Conservation (phyloP, 129 eudicot genomes). For the Daucus carota region DNA sequence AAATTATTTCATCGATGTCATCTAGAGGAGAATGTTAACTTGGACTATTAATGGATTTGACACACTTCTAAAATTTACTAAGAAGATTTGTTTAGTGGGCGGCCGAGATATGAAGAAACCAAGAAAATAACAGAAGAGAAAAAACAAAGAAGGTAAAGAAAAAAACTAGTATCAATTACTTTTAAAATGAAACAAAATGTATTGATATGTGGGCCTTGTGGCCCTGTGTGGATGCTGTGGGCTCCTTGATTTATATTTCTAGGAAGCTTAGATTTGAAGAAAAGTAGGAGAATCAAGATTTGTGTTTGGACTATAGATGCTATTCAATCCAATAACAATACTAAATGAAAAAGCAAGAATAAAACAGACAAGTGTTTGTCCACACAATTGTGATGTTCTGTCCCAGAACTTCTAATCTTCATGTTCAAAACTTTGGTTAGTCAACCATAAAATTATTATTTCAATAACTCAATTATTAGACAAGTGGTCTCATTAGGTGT, state of each 20-base stretch:
- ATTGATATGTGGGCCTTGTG: not conserved
- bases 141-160: not conserved
- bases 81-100: not conserved
- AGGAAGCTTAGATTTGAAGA: constrained; percentile 6
- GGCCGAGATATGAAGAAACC: not conserved
- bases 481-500: not conserved
- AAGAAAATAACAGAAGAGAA: not conserved
- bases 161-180: not conserved
- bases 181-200: not conserved
- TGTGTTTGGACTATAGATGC: not conserved
- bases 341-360: not conserved
- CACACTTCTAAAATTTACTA: not conserved
- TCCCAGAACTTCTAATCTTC: not conserved
- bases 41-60: not conserved
- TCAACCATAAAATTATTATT: not conserved
- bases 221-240: constrained; percentile 1
- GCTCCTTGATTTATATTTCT: not conserved
- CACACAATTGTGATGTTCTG: constrained; percentile 3
- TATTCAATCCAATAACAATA: not conserved
- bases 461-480: not conserved
- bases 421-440: not conserved
- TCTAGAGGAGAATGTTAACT: not conserved
- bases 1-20: not conserved
- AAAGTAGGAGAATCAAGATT: not conserved
- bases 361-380: not conserved